Percentiles rank a stretch among this genome's conserved stretches.
phyloP scores from a whole-genome alignment of 805 yeast genomes.

The Grigorovia yakushimaensis region DNA sequence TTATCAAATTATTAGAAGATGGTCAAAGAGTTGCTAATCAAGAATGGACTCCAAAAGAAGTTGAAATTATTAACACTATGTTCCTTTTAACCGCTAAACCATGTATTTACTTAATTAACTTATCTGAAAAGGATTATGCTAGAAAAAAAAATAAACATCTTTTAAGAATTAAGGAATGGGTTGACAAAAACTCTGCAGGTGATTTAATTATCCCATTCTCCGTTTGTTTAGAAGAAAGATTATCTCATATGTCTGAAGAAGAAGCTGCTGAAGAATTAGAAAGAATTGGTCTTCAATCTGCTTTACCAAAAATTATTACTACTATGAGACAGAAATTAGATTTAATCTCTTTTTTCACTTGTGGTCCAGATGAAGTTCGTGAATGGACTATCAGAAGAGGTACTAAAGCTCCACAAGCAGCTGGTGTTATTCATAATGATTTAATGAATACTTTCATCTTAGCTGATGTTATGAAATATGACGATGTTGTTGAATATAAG shows the following conservation, averaged over 20 bases:
- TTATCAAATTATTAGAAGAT: conserved; percentile 66
- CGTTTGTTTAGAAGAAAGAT: conserved; percentile 83
- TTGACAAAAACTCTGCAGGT: conserved; percentile 69
- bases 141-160: conserved; percentile 85
- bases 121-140: conserved; percentile 79
- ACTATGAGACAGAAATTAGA: conserved; percentile 81
- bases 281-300: conserved; percentile 61
- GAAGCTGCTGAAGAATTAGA: conserved; percentile 72
- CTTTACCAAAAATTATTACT: conserved; percentile 76
- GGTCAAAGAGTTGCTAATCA: conserved; percentile 86
- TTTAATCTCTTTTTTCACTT: conserved; percentile 88
- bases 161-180: conserved; percentile 80
- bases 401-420: conserved; percentile 96
- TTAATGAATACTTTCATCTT: conserved; percentile 89
- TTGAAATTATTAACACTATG: conserved; percentile 80
- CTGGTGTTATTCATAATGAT: conserved; percentile 96
- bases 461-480: conserved; percentile 85
- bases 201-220: conserved; percentile 87
- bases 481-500: conserved; percentile 62
- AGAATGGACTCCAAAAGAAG: conserved; percentile 83
- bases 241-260: conserved; percentile 78
- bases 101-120: conserved; percentile 81
- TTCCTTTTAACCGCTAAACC: conserved; percentile 91
- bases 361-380: conserved; percentile 93
- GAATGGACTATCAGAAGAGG: conserved; percentile 96